These are phyloP conservation scores for Yueomyces sp. DNA, from an alignment of 805 yeast genomes.

Conservation along the genomic window DNA sequence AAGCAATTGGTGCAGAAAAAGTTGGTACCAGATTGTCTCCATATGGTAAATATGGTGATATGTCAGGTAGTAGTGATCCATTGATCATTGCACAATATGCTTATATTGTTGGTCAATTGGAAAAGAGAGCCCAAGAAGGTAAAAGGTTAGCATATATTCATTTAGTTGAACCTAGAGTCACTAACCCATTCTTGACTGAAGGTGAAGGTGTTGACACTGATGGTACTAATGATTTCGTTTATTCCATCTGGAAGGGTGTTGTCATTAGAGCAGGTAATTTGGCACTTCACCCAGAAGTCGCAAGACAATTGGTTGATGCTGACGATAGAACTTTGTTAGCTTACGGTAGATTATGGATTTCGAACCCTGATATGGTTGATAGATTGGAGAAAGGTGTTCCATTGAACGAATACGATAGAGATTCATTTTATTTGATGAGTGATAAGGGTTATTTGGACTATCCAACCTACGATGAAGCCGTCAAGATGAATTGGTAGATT, in stretches of 20 bases:
- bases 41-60: constrained; percentile 26
- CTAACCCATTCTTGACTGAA: constrained; percentile 14
- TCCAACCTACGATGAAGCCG: constrained; percentile 11
- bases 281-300: constrained; percentile 16
- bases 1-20: constrained; percentile 37
- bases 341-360: constrained; percentile 35
- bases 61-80: constrained; percentile 26
- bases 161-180: constrained; percentile 34
- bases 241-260: constrained; percentile 32
- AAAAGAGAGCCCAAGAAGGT: constrained; percentile 26
- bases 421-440: constrained; percentile 30
- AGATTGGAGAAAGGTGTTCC: constrained; percentile 30
- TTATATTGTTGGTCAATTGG: constrained; percentile 29
- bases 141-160: constrained; percentile 30
- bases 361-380: constrained; percentile 42
- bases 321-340: constrained; percentile 32
- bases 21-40: constrained; percentile 37
- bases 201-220: constrained; percentile 19
- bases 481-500: too few relatives aligned
- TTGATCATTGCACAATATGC: constrained; percentile 27
- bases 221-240: constrained; percentile 26
- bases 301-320: constrained; percentile 16
- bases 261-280: constrained; percentile 30
- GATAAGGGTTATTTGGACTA: constrained; percentile 33
- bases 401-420: constrained; percentile 33